phyloP scores from a whole-genome alignment of 352 stramenopile genomes.

The Phytopythium cucurbitacearum region DNA sequence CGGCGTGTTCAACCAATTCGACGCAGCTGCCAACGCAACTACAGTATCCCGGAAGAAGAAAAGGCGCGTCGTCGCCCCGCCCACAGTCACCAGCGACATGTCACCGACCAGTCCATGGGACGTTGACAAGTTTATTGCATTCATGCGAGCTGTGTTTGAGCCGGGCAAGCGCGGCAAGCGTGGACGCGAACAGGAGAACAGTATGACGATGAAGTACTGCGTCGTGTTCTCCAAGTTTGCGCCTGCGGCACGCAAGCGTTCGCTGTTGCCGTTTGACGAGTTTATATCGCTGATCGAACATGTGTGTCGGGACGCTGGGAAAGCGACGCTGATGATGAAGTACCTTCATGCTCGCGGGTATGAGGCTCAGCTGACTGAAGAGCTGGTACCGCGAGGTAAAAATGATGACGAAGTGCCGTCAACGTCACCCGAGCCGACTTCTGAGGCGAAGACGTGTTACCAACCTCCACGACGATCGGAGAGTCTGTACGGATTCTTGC shows the following conservation, averaged over 20 bases:
- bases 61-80: constrained; percentile 19
- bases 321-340: constrained; percentile 39
- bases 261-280: constrained; percentile 25
- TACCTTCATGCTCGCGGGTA: constrained; percentile 44
- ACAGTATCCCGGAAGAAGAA: constrained; percentile 44
- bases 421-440: not conserved
- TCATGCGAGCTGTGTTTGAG: constrained; percentile 27
- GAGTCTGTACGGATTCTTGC: constrained; percentile 33
- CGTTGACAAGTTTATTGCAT: constrained; percentile 63
- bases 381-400: constrained; percentile 1
- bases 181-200: constrained; percentile 12
- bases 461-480: too few relatives aligned
- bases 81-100: not conserved
- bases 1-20: constrained; percentile 43
- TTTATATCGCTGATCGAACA: constrained; percentile 39
- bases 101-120: constrained; percentile 30
- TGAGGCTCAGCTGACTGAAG: constrained; percentile 16
- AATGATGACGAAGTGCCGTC: not conserved
- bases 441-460: too few relatives aligned
- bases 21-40: constrained; percentile 1
- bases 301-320: constrained; percentile 38
- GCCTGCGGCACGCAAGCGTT: constrained; percentile 22
- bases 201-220: constrained; percentile 28
- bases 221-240: constrained; percentile 72
- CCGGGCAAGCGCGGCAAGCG: constrained; percentile 6